Evolutionary conservation across 257 asterid species (phyloP).

Genomic region (Solanum tarijense): DNA sequence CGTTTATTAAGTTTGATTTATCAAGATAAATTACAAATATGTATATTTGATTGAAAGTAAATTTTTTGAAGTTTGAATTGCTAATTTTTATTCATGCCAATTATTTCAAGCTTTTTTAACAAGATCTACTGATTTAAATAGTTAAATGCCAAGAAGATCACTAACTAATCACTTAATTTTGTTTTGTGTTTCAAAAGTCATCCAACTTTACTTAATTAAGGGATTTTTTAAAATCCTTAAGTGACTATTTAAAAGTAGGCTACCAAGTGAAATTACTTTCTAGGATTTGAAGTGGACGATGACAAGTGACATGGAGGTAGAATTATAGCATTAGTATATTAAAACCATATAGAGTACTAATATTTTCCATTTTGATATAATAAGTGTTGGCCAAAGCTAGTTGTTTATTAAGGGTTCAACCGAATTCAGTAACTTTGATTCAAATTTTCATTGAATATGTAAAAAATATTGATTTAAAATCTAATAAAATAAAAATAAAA

Average conservation of each 20-base stretch:
- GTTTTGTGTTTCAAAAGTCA: background rate
- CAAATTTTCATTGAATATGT: too few relatives aligned
- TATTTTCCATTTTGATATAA: background rate
- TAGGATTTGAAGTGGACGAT: background rate
- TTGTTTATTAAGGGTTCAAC: fast-evolving
- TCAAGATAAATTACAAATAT: too few relatives aligned
- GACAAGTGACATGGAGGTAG: background rate
- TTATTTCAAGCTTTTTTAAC: background rate
- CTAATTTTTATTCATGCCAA: background rate
- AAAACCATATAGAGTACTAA: background rate
- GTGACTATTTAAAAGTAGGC: background rate
- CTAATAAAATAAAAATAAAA: too few relatives aligned
- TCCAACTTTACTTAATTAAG: background rate
- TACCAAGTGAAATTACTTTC: background rate
- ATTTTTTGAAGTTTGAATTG: too few relatives aligned
- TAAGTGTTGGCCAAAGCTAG: background rate
- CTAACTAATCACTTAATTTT: background rate
- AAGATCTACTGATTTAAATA: background rate
- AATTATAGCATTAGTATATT: background rate
- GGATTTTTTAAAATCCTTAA: background rate
- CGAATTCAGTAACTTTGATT: too few relatives aligned
- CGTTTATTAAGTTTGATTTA: background rate
- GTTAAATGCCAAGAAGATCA: too few relatives aligned
- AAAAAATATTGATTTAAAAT: too few relatives aligned
- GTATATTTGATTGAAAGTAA: too few relatives aligned